phyloP scores from a whole-genome alignment of 2,329 filamentous ascomycete species.

The Clonostachys sp. region DNA sequence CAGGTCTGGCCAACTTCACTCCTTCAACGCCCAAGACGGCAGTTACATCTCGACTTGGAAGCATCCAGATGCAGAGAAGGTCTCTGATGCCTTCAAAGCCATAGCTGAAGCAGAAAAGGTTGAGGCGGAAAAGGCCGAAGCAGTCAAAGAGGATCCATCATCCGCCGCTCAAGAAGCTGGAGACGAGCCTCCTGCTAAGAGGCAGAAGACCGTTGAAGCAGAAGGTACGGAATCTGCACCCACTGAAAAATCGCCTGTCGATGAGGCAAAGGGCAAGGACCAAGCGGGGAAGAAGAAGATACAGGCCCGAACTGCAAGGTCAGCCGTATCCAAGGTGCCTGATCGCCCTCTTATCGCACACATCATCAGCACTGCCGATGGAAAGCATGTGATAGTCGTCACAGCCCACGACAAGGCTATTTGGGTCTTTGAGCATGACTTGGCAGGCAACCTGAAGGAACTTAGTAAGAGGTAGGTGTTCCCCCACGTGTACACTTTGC shows the following conservation, averaged over 20 bases:
- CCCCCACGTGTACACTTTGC: neutral
- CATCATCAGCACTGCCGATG: conserved; percentile 58
- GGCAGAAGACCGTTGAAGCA: conserved; percentile 20
- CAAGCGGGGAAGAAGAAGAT: conserved; percentile 7
- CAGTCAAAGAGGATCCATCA: conserved; percentile 4
- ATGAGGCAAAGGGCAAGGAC: conserved; percentile 4
- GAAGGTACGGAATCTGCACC: neutral
- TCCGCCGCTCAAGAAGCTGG: conserved; percentile 8
- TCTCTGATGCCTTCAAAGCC: conserved; percentile 17
- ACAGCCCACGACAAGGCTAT: conserved; percentile 91
- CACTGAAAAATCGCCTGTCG: conserved; percentile 10
- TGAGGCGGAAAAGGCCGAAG: conserved; percentile 5
- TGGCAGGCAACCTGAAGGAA: conserved; percentile 56
- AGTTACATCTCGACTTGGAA: conserved; percentile 59
- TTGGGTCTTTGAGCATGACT: conserved; percentile 70
- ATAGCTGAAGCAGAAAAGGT: neutral
- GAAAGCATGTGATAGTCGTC: conserved; percentile 67
- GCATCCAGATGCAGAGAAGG: conserved; percentile 34
- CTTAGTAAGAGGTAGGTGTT: conserved; percentile 65
- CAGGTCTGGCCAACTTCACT: conserved; percentile 66
- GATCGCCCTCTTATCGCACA: conserved; percentile 65
- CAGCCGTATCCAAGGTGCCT: conserved; percentile 19
- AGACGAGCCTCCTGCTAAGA: conserved; percentile 26
- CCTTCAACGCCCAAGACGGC: conserved; percentile 56
- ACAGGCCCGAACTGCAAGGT: conserved; percentile 14